A percentile compares a stretch with the other conserved stretches of the same genome.
phyloP scores from a whole-genome alignment of 129 eudicot species.

The Erigeron canadensis region DNA sequence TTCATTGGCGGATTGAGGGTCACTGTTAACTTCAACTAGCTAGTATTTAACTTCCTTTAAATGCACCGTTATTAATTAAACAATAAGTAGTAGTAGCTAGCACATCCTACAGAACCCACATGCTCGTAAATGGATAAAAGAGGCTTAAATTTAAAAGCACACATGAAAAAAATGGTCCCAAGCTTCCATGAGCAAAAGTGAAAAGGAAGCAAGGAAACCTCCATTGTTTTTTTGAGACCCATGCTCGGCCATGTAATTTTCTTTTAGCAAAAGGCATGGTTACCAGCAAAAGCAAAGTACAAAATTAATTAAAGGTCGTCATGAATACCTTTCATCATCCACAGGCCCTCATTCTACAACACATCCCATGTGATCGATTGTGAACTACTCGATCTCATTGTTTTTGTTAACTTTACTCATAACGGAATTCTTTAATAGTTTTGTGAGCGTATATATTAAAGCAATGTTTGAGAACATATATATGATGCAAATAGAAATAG shows the following conservation, averaged over 20 bases:
- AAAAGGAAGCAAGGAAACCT: too few species aligned
- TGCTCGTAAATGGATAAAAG: constrained; percentile 27
- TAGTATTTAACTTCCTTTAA: too few species aligned
- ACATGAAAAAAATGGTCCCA: constrained; percentile 39
- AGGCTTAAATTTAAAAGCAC: constrained; percentile 34
- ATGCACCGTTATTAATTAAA: too few species aligned
- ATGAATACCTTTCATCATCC: constrained; percentile 27
- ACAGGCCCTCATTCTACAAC: constrained; percentile 20
- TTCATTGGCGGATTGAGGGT: too few species aligned
- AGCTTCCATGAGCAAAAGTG: constrained; percentile 32
- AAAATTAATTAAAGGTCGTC: constrained; percentile 26
- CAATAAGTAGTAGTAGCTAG: not conserved
- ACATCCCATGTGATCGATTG: constrained; percentile 26
- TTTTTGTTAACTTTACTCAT: too few species aligned
- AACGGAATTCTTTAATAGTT: too few species aligned
- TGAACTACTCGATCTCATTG: not conserved
- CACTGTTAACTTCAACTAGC: too few species aligned
- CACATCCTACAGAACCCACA: constrained; percentile 32
- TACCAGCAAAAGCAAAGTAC: constrained; percentile 29
- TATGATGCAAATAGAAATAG: too few species aligned
- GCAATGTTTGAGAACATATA: too few species aligned
- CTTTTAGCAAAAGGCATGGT: constrained; percentile 30
- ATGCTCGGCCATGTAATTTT: constrained; percentile 38
- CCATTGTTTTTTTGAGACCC: too few species aligned
- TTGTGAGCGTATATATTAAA: too few species aligned